Conservation (phyloP, 176 grass and related monocot species). For the Echinochloa phyllopogon region DNA sequence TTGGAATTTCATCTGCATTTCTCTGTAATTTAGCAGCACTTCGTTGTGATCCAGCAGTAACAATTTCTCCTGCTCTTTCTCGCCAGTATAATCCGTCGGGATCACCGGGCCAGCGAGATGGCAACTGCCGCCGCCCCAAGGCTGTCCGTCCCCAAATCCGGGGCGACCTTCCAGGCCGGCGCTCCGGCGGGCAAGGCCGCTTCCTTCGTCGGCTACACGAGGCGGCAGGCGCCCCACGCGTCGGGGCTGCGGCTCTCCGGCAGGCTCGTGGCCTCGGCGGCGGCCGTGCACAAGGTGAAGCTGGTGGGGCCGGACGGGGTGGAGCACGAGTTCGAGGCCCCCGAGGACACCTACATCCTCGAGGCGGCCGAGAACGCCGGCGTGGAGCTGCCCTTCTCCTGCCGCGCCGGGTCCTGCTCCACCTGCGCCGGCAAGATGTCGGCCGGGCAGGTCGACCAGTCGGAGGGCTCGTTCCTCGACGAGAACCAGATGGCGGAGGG, state of each 20-base stretch:
- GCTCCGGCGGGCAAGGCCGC: conserved; percentile 23
- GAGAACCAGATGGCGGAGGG: conserved; percentile 58
- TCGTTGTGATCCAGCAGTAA: background rate
- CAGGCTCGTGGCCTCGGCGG: conserved; percentile 33
- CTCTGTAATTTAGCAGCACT: background rate
- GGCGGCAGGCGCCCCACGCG: background rate
- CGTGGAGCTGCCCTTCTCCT: conserved; percentile 61
- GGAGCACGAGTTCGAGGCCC: conserved; percentile 66
- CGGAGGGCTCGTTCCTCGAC: conserved; percentile 65
- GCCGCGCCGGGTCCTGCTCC: conserved; percentile 63
- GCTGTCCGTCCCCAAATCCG: conserved; percentile 34
- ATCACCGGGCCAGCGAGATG: conserved; percentile 21
- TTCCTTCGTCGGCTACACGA: conserved; percentile 9
- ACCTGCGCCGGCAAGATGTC: conserved; percentile 66
- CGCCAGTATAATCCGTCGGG: background rate
- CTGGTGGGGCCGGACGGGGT: conserved; percentile 46
- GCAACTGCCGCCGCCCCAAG: conserved; percentile 44
- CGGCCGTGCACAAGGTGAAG: conserved; percentile 63
- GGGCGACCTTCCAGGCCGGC: background rate
- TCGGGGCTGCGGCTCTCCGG: conserved; percentile 17
- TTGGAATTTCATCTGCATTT: background rate
- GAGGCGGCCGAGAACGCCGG: conserved; percentile 62
- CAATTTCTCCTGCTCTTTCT: background rate
- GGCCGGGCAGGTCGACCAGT: conserved; percentile 55
- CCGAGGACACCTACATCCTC: conserved; percentile 72